Evolutionary conservation across 2,329 filamentous ascomycete species (phyloP).

Genomic region (Hirsutella rhossiliensis): DNA sequence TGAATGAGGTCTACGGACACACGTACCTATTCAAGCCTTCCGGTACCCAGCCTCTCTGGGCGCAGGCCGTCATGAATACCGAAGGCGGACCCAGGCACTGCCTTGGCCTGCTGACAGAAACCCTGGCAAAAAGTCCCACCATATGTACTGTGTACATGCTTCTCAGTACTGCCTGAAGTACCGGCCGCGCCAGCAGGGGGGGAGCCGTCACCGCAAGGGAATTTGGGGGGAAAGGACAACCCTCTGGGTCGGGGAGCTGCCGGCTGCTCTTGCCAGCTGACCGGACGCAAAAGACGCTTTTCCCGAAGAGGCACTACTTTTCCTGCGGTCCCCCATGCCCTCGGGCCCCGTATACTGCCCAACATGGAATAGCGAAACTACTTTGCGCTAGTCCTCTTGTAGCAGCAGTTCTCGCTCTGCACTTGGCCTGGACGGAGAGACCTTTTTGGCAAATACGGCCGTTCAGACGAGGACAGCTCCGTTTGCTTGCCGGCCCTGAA

Average conservation of each 20-base stretch:
- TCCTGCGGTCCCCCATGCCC: not conserved
- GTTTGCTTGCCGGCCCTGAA: not conserved
- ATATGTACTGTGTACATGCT: not conserved
- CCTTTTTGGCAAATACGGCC: not conserved
- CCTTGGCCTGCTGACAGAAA: too few species aligned
- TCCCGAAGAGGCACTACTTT: not conserved
- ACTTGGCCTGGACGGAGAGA: not conserved
- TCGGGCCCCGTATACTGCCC: not conserved
- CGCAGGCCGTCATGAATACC: too few species aligned
- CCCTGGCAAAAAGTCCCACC: not conserved
- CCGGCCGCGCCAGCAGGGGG: not conserved
- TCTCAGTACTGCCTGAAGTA: not conserved
- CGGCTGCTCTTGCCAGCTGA: conserved; percentile 2
- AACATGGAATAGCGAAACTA: not conserved
- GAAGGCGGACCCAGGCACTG: too few species aligned
- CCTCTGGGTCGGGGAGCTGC: conserved; percentile 3
- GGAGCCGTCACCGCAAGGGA: not conserved
- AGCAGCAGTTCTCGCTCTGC: not conserved
- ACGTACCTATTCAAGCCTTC: not conserved
- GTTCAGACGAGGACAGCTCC: not conserved
- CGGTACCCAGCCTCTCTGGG: too few species aligned
- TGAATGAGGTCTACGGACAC: not conserved
- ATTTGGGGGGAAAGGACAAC: not conserved
- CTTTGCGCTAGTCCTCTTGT: not conserved
- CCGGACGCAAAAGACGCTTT: not conserved